Evolutionary conservation across 2,329 filamentous ascomycete genomes (phyloP).

Genomic region (Penicillium sp.): DNA sequence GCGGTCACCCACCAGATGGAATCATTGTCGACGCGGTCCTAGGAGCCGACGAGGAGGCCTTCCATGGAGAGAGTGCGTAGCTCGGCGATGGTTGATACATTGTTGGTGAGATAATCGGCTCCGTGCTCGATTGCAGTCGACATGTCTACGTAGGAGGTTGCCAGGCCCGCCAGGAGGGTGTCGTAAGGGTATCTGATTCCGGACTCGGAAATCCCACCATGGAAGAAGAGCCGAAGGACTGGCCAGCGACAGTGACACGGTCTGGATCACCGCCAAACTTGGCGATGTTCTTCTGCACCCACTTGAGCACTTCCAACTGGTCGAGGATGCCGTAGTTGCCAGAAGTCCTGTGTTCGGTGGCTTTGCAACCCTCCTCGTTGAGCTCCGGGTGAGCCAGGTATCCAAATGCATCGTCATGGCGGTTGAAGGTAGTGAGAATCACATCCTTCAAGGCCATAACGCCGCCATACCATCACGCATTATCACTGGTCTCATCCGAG

Average conservation of each 20-base stretch:
- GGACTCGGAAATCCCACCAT: slow-evolving; percentile 34
- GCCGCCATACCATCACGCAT: slow-evolving; percentile 30
- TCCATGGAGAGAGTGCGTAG: slow-evolving; percentile 29
- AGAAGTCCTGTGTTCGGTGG: slow-evolving; percentile 29
- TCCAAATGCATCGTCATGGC: slow-evolving; percentile 31
- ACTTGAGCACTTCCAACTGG: slow-evolving; percentile 58
- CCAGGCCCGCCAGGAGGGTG: slow-evolving; percentile 31
- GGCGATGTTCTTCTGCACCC: slow-evolving; percentile 56
- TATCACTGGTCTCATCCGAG: slow-evolving; percentile 30
- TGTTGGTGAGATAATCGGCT: slow-evolving; percentile 28
- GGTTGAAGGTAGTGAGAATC: slow-evolving; percentile 33
- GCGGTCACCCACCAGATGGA: slow-evolving; percentile 34
- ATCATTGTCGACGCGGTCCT: slow-evolving; percentile 27
- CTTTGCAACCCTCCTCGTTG: too few relatives aligned
- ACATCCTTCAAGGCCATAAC: slow-evolving; percentile 34
- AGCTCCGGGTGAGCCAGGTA: slow-evolving; percentile 31
- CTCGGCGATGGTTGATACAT: slow-evolving; percentile 27
- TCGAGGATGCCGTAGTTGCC: slow-evolving; percentile 50
- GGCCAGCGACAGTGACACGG: slow-evolving; percentile 47
- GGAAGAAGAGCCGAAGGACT: slow-evolving; percentile 37
- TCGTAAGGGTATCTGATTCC: slow-evolving; percentile 35
- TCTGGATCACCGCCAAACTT: slow-evolving; percentile 56
- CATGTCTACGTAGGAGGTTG: slow-evolving; percentile 35
- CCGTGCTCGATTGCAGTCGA: slow-evolving; percentile 27
- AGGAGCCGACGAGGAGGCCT: slow-evolving; percentile 27